phyloP scores from a whole-genome alignment of 169 alveolate species.

The Plasmodium adleri region DNA sequence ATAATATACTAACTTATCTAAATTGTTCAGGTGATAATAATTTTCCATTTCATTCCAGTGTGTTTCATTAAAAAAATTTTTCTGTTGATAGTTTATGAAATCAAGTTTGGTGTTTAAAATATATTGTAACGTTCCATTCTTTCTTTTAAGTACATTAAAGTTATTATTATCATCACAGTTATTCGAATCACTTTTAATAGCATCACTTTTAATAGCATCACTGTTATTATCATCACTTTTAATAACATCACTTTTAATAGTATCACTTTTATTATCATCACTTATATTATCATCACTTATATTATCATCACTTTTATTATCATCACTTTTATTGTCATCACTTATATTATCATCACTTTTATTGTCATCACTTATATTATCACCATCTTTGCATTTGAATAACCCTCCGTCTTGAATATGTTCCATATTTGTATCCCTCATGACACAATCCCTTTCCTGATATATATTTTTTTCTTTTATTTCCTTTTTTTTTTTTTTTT shows the following conservation, averaged over 20 bases:
- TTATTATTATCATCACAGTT: not conserved
- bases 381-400: not conserved
- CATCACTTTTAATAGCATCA: not conserved
- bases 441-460: not conserved
- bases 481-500: not conserved
- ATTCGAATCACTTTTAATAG: no score
- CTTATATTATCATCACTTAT: not conserved
- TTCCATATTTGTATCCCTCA: no score
- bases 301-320: not conserved
- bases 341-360: not conserved
- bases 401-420: no score
- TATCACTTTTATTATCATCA: not conserved
- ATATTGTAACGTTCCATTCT: constrained; percentile 62
- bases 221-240: not conserved
- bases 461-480: not conserved
- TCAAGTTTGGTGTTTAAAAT: constrained; percentile 59
- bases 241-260: not conserved
- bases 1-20: constrained; percentile 55
- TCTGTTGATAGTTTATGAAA: constrained; percentile 52
- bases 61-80: constrained; percentile 42
- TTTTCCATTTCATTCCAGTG: constrained; percentile 74
- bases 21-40: constrained; percentile 29
- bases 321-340: not conserved
- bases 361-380: not conserved
- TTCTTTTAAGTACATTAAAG: not conserved